A percentile compares a stretch with the other conserved stretches of the same genome.
Conservation (phyloP, 495 filamentous ascomycete genomes). For the Xylaria palmicola region DNA sequence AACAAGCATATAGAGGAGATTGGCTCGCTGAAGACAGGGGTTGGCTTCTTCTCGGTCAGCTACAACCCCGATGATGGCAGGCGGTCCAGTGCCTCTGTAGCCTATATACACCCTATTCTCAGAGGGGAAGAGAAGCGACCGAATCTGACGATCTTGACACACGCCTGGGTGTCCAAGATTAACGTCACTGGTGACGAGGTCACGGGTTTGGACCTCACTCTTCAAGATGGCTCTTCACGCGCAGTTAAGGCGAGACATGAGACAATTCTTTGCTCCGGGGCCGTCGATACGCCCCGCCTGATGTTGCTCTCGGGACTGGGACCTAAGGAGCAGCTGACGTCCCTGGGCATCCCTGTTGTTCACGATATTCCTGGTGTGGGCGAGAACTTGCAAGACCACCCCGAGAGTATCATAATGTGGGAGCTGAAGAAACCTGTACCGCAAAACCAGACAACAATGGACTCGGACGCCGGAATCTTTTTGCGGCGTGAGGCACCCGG, state of each 20-base stretch:
- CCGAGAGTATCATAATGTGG: constrained; percentile 80
- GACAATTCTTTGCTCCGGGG: constrained; percentile 75
- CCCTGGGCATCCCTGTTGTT: constrained; percentile 65
- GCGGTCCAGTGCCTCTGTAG: constrained; percentile 76
- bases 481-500: constrained; percentile 66
- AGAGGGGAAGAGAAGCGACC: constrained; percentile 70
- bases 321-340: constrained; percentile 63
- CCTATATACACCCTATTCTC: constrained; percentile 84
- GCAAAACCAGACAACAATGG: constrained; percentile 77
- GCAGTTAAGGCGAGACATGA: constrained; percentile 62
- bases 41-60: constrained; percentile 80
- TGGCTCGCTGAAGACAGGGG: constrained; percentile 66
- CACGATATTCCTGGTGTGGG: constrained; percentile 76
- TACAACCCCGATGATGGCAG: constrained; percentile 80
- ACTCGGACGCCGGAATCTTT: constrained; percentile 83
- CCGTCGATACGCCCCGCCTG: constrained; percentile 72
- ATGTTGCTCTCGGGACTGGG: constrained; percentile 77
- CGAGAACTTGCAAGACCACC: constrained; percentile 77
- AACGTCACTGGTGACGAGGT: constrained; percentile 64
- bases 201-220: constrained; percentile 63
- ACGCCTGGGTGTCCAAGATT: constrained; percentile 75
- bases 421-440: constrained; percentile 76
- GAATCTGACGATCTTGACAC: constrained; percentile 76
- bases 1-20: constrained; percentile 70
- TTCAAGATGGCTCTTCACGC: constrained; percentile 62